Percentiles rank a stretch among this genome's conserved stretches.
Conservation (phyloP, 805 yeast genomes). For the Yarrowia divulgata region DNA sequence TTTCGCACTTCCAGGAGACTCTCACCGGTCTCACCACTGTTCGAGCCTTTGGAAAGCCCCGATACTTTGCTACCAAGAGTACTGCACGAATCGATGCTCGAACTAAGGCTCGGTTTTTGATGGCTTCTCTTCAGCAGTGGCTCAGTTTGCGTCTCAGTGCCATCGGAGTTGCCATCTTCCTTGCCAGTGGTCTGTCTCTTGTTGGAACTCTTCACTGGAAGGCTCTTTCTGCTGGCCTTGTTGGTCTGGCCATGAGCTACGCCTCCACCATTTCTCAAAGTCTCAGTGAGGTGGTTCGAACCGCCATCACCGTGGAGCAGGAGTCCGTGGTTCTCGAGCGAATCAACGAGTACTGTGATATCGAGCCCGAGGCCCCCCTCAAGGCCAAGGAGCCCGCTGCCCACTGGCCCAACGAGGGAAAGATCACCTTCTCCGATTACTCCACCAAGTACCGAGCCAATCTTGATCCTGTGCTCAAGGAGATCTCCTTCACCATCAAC, state of each 20-base stretch:
- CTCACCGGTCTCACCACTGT: constrained; percentile 79
- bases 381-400: constrained; percentile 35
- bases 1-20: constrained; percentile 83
- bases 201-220: constrained; percentile 36
- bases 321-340: constrained; percentile 72
- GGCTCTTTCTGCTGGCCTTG: constrained; percentile 51
- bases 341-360: constrained; percentile 62
- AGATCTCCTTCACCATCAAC: constrained; percentile 58
- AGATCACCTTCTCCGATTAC: constrained; percentile 64
- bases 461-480: constrained; percentile 69
- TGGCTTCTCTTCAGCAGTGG: constrained; percentile 89
- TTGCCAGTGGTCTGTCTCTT: constrained; percentile 42
- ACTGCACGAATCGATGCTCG: constrained; percentile 64
- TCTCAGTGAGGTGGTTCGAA: constrained; percentile 50
- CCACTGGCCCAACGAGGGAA: constrained; percentile 71
- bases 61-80: constrained; percentile 64
- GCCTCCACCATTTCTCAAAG: constrained; percentile 61
- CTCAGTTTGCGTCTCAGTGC: constrained; percentile 60
- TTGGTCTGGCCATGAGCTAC: constrained; percentile 71
- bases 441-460: constrained; percentile 67
- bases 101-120: constrained; percentile 82
- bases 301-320: constrained; percentile 48
- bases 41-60: constrained; percentile 73
- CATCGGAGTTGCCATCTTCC: constrained; percentile 40
- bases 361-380: constrained; percentile 64